Base-by-base conservation (phyloP, 345 rosid genomes). In the Acer saccharum region DNA sequence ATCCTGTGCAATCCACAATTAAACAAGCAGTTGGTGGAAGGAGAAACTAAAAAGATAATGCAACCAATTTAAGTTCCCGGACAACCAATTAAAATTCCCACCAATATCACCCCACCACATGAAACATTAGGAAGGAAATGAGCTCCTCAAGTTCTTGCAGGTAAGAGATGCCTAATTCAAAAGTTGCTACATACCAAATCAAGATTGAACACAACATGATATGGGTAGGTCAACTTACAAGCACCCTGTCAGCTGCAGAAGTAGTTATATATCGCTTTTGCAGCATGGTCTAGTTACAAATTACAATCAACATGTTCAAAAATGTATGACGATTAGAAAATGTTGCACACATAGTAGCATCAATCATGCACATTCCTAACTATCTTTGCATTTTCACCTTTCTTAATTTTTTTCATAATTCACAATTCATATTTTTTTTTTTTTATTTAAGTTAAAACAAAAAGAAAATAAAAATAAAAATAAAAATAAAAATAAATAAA, bases 131-230 rank as follows among this genome's bases (percentile, higher is more conserved):
- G 7, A 8, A 46, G 25, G 12, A 21, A 13, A 10, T 69, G 29
- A 25, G 2, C 55, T 0, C 57, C 58, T 68, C 35, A 4, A 68
- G 57, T 10, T 68, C 39, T 48, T 21, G 11, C 1, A 21, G 39
- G 72, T 29, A 69, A 23, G 48, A 46, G 8, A 46, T 23, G 35
- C 35, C 57, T 43, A 54, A 20, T 12, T 67, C 27, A 2, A 69
- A 48, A 54, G 35, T 23, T 17, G 32, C 18, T 10, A 23, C 5
- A 46, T 21, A 25, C 39, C 29, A 54, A n/a, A 13, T 67, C 72
- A 48, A 69, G 72, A 69, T 69, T 46, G 20, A 12, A 69, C 17
- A 69, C 58, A 21, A 21, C 41, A 46, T 13, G 72, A 69, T 21
- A 13, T 29, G 21, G 17, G 18, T 25, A 43, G 4, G 17, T 23